A percentile compares a stretch with the other conserved stretches of the same genome.
Conservation (phyloP, 2,329 filamentous ascomycete species). For the Fusarium irregulare region DNA sequence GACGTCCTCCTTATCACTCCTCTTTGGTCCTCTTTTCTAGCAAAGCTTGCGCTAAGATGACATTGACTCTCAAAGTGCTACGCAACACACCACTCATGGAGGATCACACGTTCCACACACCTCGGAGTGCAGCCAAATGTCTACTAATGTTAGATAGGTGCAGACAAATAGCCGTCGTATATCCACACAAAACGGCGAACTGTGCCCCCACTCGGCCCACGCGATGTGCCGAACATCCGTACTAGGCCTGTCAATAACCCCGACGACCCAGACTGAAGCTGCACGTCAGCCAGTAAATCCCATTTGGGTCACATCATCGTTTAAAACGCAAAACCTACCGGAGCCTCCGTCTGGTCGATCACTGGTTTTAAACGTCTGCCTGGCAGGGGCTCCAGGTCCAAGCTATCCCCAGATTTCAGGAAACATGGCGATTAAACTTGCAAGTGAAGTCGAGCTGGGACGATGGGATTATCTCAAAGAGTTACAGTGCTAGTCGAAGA, state of each 20-base stretch:
- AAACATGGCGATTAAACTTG: background rate
- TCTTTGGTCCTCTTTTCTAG: constrained; percentile 24
- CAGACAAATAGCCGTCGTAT: constrained; percentile 18
- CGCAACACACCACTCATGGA: constrained; percentile 14
- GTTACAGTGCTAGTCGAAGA: background rate
- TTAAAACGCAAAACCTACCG: constrained; percentile 11
- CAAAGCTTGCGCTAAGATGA: constrained; percentile 22
- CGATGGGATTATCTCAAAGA: background rate
- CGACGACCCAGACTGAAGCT: constrained; percentile 37
- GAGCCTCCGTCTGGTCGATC: constrained; percentile 34
- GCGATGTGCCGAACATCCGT: constrained; percentile 46
- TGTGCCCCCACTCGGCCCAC: constrained; percentile 32
- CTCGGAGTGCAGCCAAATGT: constrained; percentile 17
- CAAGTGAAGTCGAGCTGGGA: background rate
- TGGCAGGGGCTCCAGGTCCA: constrained; percentile 6
- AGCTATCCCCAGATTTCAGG: background rate
- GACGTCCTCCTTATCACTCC: constrained; percentile 29
- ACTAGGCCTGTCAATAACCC: constrained; percentile 29
- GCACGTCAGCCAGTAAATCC: constrained; percentile 25
- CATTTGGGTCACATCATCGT: constrained; percentile 33
- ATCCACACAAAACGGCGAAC: constrained; percentile 38
- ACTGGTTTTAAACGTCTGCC: constrained; percentile 16
- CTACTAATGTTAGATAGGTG: constrained; percentile 19
- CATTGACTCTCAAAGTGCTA: constrained; percentile 22
- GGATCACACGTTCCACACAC: constrained; percentile 20